A percentile compares a stretch with the other conserved stretches of the same genome.
Conservation (phyloP, 441 rosid genomes). For the Adansonia gregorii region DNA sequence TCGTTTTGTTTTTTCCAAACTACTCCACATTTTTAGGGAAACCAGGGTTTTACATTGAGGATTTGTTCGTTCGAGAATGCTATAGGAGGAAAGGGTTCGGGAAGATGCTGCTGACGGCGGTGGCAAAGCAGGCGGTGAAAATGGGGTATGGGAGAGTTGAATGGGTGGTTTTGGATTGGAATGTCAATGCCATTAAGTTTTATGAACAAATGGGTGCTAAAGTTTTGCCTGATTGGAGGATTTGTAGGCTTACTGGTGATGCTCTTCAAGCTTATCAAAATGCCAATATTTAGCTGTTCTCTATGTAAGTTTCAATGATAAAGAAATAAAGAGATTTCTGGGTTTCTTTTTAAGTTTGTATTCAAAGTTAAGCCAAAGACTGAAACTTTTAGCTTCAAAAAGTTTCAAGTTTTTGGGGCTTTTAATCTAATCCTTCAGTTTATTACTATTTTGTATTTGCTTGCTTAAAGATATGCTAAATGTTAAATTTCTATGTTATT, state of each 20-base stretch:
- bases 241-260: conserved; percentile 77
- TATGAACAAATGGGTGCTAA: conserved; percentile 92
- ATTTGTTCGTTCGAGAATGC: conserved; percentile 79
- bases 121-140: conserved; percentile 80
- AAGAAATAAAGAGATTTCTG: background rate
- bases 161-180: conserved; percentile 93
- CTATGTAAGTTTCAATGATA: background rate
- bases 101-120: conserved; percentile 66
- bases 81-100: conserved; percentile 84
- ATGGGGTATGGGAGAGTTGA: conserved; percentile 92
- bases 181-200: conserved; percentile 74
- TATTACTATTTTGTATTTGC: background rate
- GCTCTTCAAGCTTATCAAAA: conserved; percentile 64
- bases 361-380: background rate
- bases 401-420: background rate
- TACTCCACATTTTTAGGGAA: conserved; percentile 67
- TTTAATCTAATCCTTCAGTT: background rate
- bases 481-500: background rate
- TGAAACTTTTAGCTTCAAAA: background rate
- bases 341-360: background rate
- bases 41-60: conserved; percentile 81
- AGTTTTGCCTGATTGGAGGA: conserved; percentile 72
- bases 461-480: background rate
- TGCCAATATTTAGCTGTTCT: conserved; percentile 30
- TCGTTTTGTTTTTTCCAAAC: conserved; percentile 83